Evolutionary conservation across 306 rosid species (phyloP), one percentile per base, ranked within the genome.

Genomic region (Pyrus bretschneideri): DNA sequence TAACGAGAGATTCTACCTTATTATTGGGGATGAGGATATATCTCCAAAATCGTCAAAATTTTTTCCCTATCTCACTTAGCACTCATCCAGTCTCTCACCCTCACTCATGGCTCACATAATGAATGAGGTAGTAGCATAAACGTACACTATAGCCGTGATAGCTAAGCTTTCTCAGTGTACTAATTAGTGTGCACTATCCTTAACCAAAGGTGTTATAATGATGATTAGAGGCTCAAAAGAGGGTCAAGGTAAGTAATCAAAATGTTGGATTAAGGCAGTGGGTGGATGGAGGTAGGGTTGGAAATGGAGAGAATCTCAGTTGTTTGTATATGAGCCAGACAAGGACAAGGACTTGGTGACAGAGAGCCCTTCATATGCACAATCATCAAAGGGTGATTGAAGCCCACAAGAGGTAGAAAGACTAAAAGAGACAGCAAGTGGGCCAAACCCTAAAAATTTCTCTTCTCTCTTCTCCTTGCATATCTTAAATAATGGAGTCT

Each of bases 361-460:
- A 89, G 85, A 79, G 70, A 88, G 81, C 85, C 85, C 85, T 84
- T 86, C 88, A 87, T 86, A 76, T 87, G 84, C 91, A 70, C 70
- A 84, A 85, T 91, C 93, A 89, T 86, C 93, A 77, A 83, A 81
- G 90, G 82, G 84, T 85, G 88, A 89, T 87, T 89, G 88, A 89
- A 91, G 87, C 90, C 90, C 87, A 86, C 93, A 81, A 80, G 86
- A 73, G 87, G 87, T 86, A 73, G 85, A 86, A 85, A 35, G 40
- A 35, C 9, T 35, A 35, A 35, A 35, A 84, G 84, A 79, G 87
- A 84, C 83, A 82, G 86, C 90, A 81, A 65, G 92, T 89, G 88
- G 97, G 88, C 73, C 92, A 81, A 51, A 61, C 72, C 73, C 27
- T 21, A 75, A 63, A 71, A 52, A 29, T 49, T 3, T 77, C 35